Evolutionary conservation across 2,329 filamentous ascomycete genomes (phyloP).

Genomic region (Cryphonectria parasitica): DNA sequence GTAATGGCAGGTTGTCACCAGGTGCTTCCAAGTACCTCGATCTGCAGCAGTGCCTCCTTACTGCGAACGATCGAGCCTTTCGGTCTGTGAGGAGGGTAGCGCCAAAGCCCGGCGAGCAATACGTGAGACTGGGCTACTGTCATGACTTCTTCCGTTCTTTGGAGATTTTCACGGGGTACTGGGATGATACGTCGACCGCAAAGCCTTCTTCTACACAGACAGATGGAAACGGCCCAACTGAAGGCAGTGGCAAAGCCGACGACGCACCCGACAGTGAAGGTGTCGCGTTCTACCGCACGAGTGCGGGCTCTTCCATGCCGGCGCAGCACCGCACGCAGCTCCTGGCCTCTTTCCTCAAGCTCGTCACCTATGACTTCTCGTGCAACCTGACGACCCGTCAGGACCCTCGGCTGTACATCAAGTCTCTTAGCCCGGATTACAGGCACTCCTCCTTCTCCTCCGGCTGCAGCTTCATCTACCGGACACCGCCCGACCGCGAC

Average conservation of each 20-base stretch:
- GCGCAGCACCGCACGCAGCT: slow-evolving; percentile 60
- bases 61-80: slow-evolving; percentile 62
- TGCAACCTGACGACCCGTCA: slow-evolving; percentile 63
- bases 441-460: slow-evolving; percentile 62
- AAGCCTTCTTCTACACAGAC: slow-evolving; percentile 28
- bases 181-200: slow-evolving; percentile 61
- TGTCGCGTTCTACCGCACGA: slow-evolving; percentile 48
- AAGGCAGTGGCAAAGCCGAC: slow-evolving; percentile 27
- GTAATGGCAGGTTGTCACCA: slow-evolving; percentile 58
- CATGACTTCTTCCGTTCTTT: slow-evolving; percentile 70
- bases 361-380: slow-evolving; percentile 68
- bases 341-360: slow-evolving; percentile 64
- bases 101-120: slow-evolving; percentile 55
- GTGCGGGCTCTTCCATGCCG: slow-evolving; percentile 59
- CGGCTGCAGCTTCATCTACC: slow-evolving; percentile 63
- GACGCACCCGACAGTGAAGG: slow-evolving; percentile 21
- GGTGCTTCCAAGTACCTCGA: slow-evolving; percentile 63
- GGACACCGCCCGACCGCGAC: slow-evolving; percentile 62
- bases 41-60: slow-evolving; percentile 59
- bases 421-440: slow-evolving; percentile 38
- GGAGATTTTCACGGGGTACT: slow-evolving; percentile 61
- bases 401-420: slow-evolving; percentile 63
- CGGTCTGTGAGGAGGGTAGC: slow-evolving; percentile 63
- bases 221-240: slow-evolving; percentile 30
- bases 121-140: slow-evolving; percentile 62